A percentile compares a stretch with the other conserved stretches of the same genome.
Evolutionary conservation across 75 land plant genomes (phyloP).

Genomic region (Adiantum capillusveneris): DNA sequence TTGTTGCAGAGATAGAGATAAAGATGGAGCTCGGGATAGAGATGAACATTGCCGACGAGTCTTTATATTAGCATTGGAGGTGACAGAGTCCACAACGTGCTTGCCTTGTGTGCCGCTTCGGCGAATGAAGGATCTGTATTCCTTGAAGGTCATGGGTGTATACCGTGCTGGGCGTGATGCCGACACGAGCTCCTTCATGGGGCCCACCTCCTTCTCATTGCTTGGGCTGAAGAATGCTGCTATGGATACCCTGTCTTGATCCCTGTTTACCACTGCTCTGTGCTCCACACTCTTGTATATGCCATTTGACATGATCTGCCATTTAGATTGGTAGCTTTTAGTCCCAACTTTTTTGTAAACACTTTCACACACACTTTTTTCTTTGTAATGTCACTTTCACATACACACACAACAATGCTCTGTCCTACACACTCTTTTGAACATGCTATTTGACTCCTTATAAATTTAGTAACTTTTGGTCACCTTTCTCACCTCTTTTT

Average conservation of each 20-base stretch:
- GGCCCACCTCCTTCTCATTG: conserved; percentile 14
- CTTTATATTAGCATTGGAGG: too few species aligned
- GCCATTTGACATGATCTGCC: conserved; percentile 49
- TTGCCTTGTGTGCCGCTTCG: not conserved
- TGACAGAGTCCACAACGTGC: too few species aligned
- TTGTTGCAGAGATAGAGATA: too few species aligned
- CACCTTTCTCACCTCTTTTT: too few species aligned
- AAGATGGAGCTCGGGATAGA: too few species aligned
- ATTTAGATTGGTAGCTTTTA: too few species aligned
- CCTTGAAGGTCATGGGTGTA: not conserved
- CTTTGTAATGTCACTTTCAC: not conserved
- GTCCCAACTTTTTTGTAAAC: too few species aligned
- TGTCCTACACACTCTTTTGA: too few species aligned
- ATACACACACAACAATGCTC: not conserved
- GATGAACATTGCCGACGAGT: too few species aligned
- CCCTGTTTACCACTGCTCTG: conserved; percentile 33
- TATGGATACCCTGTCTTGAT: conserved; percentile 38
- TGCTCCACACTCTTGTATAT: conserved; percentile 66
- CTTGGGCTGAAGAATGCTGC: conserved; percentile 43
- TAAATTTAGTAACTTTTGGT: too few species aligned
- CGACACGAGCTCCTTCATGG: conserved; percentile 9
- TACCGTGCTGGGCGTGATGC: not conserved
- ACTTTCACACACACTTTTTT: not conserved
- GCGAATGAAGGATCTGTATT: conserved; percentile 5
- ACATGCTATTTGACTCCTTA: too few species aligned